Conservation (phyloP, 768 basidiomycete genomes). For the Tylopilus felleus region DNA sequence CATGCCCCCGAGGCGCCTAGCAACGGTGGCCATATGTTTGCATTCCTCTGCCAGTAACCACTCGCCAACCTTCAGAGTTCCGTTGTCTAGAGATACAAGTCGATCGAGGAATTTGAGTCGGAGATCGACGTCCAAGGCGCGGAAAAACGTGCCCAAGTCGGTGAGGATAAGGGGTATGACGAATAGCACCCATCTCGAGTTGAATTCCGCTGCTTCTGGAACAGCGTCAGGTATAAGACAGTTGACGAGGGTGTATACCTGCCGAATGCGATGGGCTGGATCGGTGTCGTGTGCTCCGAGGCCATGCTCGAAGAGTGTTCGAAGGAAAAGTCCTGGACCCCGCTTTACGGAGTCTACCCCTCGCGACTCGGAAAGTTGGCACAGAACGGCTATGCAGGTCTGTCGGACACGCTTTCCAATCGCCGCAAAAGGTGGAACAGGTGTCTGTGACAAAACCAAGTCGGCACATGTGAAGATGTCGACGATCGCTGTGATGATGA, state of each 20-base stretch:
- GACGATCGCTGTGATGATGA: slow-evolving; percentile 41
- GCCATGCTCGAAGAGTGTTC: slow-evolving; percentile 52
- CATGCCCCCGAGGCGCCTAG: slow-evolving; percentile 35
- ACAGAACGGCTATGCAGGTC: slow-evolving; percentile 50
- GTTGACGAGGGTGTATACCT: slow-evolving; percentile 56
- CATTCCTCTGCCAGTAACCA: slow-evolving; percentile 70
- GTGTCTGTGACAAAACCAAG: slow-evolving; percentile 39
- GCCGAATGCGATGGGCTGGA: slow-evolving; percentile 53
- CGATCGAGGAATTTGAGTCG: slow-evolving; percentile 52
- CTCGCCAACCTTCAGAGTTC: slow-evolving; percentile 34
- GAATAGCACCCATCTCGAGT: slow-evolving; percentile 45
- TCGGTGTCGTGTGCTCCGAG: slow-evolving; percentile 42
- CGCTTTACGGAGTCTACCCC: slow-evolving; percentile 32
- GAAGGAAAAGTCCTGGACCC: slow-evolving; percentile 52
- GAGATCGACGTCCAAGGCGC: slow-evolving; percentile 52
- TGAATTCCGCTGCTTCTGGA: slow-evolving; percentile 28
- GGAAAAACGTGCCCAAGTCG: slow-evolving; percentile 56
- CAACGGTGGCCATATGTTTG: slow-evolving; percentile 42
- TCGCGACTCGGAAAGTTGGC: slow-evolving; percentile 34
- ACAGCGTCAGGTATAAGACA: slow-evolving; percentile 45
- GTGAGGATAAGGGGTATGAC: slow-evolving; percentile 57
- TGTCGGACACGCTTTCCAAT: slow-evolving; percentile 42
- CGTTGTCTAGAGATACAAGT: slow-evolving; percentile 52
- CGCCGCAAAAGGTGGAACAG: slow-evolving; percentile 23
- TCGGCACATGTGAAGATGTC: slow-evolving; percentile 58